Conservation (phyloP, 2,329 filamentous ascomycete genomes). For the Clonostachys rosea region DNA sequence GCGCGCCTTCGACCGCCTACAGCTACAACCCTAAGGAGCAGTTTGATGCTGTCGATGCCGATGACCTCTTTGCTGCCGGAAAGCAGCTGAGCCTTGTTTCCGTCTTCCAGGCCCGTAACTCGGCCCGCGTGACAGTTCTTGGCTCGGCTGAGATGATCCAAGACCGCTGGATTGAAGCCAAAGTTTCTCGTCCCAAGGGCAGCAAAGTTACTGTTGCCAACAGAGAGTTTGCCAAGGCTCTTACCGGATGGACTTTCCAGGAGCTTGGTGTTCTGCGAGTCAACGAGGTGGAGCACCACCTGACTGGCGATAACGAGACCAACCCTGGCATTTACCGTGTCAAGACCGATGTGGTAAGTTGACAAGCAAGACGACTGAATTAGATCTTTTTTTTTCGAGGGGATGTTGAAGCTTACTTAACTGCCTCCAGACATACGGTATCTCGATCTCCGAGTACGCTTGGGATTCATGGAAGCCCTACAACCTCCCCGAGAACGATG, state of each 20-base stretch:
- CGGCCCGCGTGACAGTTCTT: conserved; percentile 79
- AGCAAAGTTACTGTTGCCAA: conserved; percentile 65
- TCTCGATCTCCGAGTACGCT: conserved; percentile 82
- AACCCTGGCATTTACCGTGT: conserved; percentile 92
- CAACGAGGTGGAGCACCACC: conserved; percentile 75
- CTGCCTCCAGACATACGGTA: conserved; percentile 65
- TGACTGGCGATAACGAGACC: conserved; percentile 48
- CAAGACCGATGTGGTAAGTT: conserved; percentile 91
- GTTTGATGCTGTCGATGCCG: conserved; percentile 52
- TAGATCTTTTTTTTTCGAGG: neutral
- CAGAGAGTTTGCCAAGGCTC: conserved; percentile 75
- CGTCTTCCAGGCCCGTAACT: conserved; percentile 86
- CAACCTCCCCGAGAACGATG: conserved; percentile 62
- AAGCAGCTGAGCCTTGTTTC: conserved; percentile 82
- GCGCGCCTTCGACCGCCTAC: conserved; percentile 82
- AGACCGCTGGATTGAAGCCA: conserved; percentile 83
- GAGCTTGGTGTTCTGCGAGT: conserved; percentile 87
- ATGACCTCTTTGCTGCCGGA: conserved; percentile 83
- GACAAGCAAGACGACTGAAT: neutral
- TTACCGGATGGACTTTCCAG: conserved; percentile 95
- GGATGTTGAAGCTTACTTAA: conserved; percentile 8
- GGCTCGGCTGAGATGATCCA: conserved; percentile 84
- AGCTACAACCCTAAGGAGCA: conserved; percentile 93
- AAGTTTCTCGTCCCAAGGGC: conserved; percentile 58
- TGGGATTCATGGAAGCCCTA: conserved; percentile 75